Percentiles rank a stretch among this genome's conserved stretches.
Evolutionary conservation across 75 land plant species (phyloP).

Genomic region (Pinus taeda): DNA sequence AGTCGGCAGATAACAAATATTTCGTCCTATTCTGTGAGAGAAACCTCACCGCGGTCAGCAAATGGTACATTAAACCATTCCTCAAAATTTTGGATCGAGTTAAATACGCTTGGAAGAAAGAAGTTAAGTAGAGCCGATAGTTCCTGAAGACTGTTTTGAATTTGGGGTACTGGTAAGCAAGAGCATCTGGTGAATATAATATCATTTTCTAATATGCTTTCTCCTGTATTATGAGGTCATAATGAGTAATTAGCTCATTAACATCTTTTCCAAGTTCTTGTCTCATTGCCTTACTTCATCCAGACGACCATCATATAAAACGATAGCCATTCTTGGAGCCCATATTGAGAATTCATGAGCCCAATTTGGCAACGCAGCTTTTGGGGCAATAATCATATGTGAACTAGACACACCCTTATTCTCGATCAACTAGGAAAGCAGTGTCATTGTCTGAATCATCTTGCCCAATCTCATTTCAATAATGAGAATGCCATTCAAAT

Average conservation of each 20-base stretch:
- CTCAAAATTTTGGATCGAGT: slow-evolving; percentile 89
- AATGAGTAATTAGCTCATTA: slow-evolving; percentile 86
- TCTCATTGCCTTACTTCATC: slow-evolving; percentile 73
- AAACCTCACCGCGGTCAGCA: slow-evolving; percentile 76
- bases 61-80: slow-evolving; percentile 99
- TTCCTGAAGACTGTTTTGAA: slow-evolving; percentile 83
- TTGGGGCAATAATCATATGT: slow-evolving; percentile 92
- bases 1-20: slow-evolving; percentile 77
- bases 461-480: too few relatives aligned
- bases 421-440: too few relatives aligned
- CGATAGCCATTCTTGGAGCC: slow-evolving; percentile 81
- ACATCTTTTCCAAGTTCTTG: slow-evolving; percentile 65
- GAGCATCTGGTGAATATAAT: too few relatives aligned
- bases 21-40: slow-evolving; percentile 88
- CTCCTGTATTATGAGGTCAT: slow-evolving; percentile 94
- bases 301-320: slow-evolving; percentile 84
- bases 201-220: slow-evolving; percentile 86
- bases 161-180: too few relatives aligned
- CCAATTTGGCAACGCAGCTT: slow-evolving; percentile 98
- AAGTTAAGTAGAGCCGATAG: slow-evolving; percentile 94
- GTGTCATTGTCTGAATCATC: too few relatives aligned
- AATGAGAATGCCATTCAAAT: too few relatives aligned
- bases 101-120: slow-evolving; percentile 87
- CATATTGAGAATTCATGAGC: slow-evolving; percentile 79
- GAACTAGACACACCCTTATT: slow-evolving; percentile 89